Base-by-base conservation (phyloP, 176 grass and related monocot species). In the Oryza australiensis region DNA sequence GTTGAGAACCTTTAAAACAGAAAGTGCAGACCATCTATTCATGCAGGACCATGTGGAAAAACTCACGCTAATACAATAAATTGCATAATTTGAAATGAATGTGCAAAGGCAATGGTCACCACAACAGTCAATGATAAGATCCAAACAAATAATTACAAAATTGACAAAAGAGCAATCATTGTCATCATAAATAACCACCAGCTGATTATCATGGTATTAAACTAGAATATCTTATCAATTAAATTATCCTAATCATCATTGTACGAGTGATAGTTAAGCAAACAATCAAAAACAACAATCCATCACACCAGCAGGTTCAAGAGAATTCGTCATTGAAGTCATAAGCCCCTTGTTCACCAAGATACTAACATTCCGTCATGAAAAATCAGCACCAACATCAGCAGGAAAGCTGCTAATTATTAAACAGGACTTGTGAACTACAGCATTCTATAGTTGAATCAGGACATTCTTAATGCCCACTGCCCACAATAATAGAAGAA, bases 231-330 rank as follows among this genome's bases (percentile, higher is more conserved):
- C 9, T 24, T 55, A 80, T 59, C 46, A 69, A 69, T 53, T 38
- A 57, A 57, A 59, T 3, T 12, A 70, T 80, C 29, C 20, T 70
- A 70, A 80, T 80, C 29, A 80, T 70, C 37, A 80, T 4, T 28
- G 35, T 37, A 37, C 5, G 35, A 37, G 35, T 37, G 32, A 28
- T 15, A n/a, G 26, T 40, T 69, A 55, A 18, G 35, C 55, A 70
- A 55, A 59, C 66, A 53, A 14, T 40, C 12, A 57, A 13, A 70
- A 28, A 29, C 12, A 70, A 12, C 53, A 37, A 62, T 73, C 9
- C 6, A 64, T 38, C 9, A 23, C 4, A 49, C 20, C 48, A 57
- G 48, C 5, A 5, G n/a, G 15, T 78, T 48, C 9, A 73, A 20
- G 26, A 43, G 9, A 45, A 78, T 46, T 35, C 8, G 5, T 28